phyloP scores from a whole-genome alignment of 371 early-diverging fungal species.

The Haplosporangium sp. region DNA sequence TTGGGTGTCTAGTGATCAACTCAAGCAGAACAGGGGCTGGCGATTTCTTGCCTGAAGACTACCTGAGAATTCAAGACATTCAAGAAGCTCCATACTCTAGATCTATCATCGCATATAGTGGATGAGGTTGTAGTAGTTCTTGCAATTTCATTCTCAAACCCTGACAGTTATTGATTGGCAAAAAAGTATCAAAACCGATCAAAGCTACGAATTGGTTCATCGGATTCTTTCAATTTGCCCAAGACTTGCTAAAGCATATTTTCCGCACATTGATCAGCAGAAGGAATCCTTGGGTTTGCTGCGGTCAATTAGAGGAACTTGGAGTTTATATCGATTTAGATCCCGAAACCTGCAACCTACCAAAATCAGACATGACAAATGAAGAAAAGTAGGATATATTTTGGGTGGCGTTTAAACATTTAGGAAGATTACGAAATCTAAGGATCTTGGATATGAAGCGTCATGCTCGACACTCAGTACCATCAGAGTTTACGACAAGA shows the following conservation, averaged over 20 bases:
- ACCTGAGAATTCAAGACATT: neutral
- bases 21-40: too few species aligned
- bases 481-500: neutral
- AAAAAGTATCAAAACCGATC: too few species aligned
- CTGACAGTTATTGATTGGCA: neutral
- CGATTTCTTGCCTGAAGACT: too few species aligned
- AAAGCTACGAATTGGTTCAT: neutral
- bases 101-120: neutral
- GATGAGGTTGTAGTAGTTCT: neutral
- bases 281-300: neutral
- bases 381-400: neutral
- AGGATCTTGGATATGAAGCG: neutral
- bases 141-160: neutral
- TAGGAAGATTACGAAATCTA: neutral
- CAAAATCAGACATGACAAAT: neutral
- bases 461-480: neutral
- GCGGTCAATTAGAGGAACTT: slow-evolving; percentile 2
- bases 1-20: neutral
- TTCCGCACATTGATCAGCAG: neutral
- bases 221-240: neutral
- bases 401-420: neutral
- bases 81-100: neutral
- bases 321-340: neutral
- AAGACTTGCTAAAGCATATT: neutral
- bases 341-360: neutral